These are phyloP conservation scores for Exidia glandulosa DNA, from an alignment of 768 basidiomycete species.

Conservation along the genomic window DNA sequence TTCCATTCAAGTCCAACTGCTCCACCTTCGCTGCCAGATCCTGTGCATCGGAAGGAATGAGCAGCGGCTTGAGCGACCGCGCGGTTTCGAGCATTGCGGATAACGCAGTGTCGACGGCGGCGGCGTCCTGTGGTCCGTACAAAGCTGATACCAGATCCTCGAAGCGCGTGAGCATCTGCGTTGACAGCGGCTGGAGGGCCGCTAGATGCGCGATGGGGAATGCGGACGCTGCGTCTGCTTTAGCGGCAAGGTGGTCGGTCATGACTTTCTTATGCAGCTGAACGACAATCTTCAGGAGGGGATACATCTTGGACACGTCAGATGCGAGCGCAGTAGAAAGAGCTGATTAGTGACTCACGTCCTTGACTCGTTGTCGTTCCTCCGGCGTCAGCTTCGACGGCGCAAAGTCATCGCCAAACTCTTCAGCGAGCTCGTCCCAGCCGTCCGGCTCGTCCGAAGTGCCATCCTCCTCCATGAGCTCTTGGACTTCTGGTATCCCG, in stretches of 20 bases:
- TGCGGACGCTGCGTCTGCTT: conserved; percentile 8
- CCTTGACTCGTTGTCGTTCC: conserved; percentile 37
- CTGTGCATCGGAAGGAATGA: conserved; percentile 15
- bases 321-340: no score
- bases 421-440: conserved; percentile 54
- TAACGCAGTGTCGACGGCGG: conserved; percentile 30
- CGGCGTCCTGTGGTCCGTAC: conserved; percentile 49
- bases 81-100: conserved; percentile 27
- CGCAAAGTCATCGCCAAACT: conserved; percentile 19
- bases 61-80: no score
- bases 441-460: conserved; percentile 35
- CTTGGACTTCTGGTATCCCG: conserved; percentile 43
- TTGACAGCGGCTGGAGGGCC: conserved; percentile 37
- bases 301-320: conserved; percentile 35
- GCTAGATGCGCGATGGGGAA: conserved; percentile 32
- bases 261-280: conserved; percentile 53
- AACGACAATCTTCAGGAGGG: conserved; percentile 45
- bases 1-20: conserved; percentile 12
- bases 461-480: conserved; percentile 37
- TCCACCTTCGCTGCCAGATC: conserved; percentile 16
- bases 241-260: conserved; percentile 32
- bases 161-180: conserved; percentile 38
- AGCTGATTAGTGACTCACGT: no score
- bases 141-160: conserved; percentile 62
- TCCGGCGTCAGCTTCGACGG: conserved; percentile 26